A percentile compares a stretch with the other conserved stretches of the same genome.
Conservation (phyloP, 306 rosid genomes). For the Carpinus fangiana region DNA sequence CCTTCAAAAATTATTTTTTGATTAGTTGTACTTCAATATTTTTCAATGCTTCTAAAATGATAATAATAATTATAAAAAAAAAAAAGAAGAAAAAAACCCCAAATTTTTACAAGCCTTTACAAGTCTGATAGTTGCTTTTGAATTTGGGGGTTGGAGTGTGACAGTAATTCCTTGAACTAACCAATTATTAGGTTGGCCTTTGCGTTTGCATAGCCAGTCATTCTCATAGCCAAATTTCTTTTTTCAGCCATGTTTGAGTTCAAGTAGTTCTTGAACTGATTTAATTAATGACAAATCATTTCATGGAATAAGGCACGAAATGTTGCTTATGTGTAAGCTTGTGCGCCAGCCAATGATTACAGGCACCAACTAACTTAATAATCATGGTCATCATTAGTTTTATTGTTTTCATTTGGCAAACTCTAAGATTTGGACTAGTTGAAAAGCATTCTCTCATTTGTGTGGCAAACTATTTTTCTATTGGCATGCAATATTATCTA, state of each 20-base stretch:
- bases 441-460: not conserved
- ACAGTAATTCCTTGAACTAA: not conserved
- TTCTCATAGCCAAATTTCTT: not conserved
- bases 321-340: not conserved
- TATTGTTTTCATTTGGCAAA: not conserved
- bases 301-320: not conserved
- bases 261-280: not conserved
- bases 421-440: not conserved
- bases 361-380: not conserved
- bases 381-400: not conserved
- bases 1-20: not conserved
- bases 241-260: not conserved
- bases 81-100: not conserved
- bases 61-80: too few relatives aligned
- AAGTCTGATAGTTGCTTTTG: not conserved
- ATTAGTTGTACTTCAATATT: not conserved
- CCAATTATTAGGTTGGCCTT: not conserved
- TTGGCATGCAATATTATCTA: not conserved
- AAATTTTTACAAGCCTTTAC: not conserved
- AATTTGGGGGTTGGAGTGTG: not conserved
- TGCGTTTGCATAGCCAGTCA: not conserved
- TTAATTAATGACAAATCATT: not conserved
- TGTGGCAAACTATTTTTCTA: not conserved
- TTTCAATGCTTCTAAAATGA: not conserved
- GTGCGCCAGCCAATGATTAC: not conserved